Evolutionary conservation across 345 rosid genomes (phyloP).

Genomic region (Ceriops decandra): DNA sequence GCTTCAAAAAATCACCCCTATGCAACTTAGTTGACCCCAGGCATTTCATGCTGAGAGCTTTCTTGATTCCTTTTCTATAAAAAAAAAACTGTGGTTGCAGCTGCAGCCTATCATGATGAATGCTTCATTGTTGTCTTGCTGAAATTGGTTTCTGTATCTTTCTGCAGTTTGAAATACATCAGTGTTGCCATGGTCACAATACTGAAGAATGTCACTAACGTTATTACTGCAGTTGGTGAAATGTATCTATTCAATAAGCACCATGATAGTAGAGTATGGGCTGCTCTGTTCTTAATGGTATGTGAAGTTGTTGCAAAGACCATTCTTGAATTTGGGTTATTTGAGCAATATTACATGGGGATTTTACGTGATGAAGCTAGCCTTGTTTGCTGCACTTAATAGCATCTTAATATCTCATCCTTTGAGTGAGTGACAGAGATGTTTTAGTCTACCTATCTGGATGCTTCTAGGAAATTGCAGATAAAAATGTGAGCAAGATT

Average conservation of each 20-base stretch:
- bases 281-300: constrained; percentile 97
- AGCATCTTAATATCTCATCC: background rate
- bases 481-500: too few species aligned
- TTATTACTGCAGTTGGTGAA: constrained; percentile 93
- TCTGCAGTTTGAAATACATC: constrained; percentile 86
- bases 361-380: background rate
- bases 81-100: too few species aligned
- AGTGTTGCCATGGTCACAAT: constrained; percentile 99
- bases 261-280: constrained; percentile 93
- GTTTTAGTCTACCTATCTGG: too few species aligned
- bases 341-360: background rate
- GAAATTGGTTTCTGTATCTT: constrained; percentile 9
- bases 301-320: constrained; percentile 13
- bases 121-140: background rate
- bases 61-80: too few species aligned
- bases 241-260: constrained; percentile 90
- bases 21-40: too few species aligned
- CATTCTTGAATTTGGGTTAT: background rate
- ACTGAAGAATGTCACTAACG: constrained; percentile 96
- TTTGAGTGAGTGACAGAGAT: background rate
- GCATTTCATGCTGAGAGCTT: too few species aligned
- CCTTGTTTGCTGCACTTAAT: background rate
- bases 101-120: too few species aligned
- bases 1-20: too few species aligned
- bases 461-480: too few species aligned